Conservation (phyloP, 805 yeast genomes). For the Candida germanica region DNA sequence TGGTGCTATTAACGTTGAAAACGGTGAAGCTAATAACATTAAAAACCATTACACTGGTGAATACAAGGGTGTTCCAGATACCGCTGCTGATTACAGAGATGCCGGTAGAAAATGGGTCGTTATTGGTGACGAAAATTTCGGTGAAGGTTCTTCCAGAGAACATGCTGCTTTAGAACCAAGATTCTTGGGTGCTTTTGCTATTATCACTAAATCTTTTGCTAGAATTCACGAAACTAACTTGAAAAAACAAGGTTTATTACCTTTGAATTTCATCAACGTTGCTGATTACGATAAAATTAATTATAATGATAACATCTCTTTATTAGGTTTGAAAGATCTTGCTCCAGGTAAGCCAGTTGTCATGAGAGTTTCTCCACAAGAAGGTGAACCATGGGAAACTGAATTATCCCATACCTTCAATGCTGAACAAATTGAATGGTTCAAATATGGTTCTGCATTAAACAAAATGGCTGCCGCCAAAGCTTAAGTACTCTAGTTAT, state of each 20-base stretch:
- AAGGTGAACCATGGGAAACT: slow-evolving; percentile 85
- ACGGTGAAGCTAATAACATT: slow-evolving; percentile 88
- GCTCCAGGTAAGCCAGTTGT: slow-evolving; percentile 92
- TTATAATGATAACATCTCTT: slow-evolving; percentile 86
- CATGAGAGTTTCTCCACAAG: slow-evolving; percentile 68
- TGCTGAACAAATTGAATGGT: slow-evolving; percentile 96
- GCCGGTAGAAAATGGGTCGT: slow-evolving; percentile 94
- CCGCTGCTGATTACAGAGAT: slow-evolving; percentile 93
- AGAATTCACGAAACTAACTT: slow-evolving; percentile 99
- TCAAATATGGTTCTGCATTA: slow-evolving; percentile 98
- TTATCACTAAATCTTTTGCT: slow-evolving; percentile 96
- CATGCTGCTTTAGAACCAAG: slow-evolving; percentile 99
- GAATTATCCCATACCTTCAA: slow-evolving; percentile 96
- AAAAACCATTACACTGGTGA: slow-evolving; percentile 90
- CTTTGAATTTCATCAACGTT: slow-evolving; percentile 87
- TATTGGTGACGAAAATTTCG: slow-evolving; percentile 97
- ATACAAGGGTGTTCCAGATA: slow-evolving; percentile 94
- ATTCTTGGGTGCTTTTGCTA: slow-evolving; percentile 97
- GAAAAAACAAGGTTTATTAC: slow-evolving; percentile 98
- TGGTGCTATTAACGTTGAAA: slow-evolving; percentile 97
- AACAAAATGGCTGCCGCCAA: slow-evolving; percentile 74
- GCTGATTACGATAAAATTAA: slow-evolving; percentile 92
- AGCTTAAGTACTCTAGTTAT: slow-evolving; percentile 6
- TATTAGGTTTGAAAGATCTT: slow-evolving; percentile 75
- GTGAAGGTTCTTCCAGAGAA: slow-evolving; percentile 99